Percentiles rank a stretch among this genome's conserved stretches.
phyloP scores from a whole-genome alignment of 1,139 yeast species.

The Suhomyces wounanorum region DNA sequence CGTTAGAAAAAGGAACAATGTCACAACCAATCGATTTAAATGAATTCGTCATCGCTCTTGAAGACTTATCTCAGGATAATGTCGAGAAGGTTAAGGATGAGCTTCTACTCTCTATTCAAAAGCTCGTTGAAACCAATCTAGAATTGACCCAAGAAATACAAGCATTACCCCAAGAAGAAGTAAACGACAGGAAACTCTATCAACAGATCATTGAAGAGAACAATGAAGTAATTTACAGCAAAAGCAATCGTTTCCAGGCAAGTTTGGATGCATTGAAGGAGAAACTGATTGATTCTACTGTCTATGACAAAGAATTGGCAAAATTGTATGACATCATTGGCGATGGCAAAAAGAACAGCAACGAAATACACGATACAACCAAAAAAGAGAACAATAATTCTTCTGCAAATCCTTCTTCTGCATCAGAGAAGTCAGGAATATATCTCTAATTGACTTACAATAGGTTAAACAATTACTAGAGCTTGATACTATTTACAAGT shows the following conservation, averaged over 20 bases:
- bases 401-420: not conserved
- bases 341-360: conserved; percentile 13
- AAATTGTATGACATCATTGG: conserved; percentile 1
- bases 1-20: not conserved
- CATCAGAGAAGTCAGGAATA: not conserved
- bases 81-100: conserved; percentile 27
- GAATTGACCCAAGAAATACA: conserved; percentile 31
- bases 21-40: conserved; percentile 30
- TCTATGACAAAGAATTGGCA: not conserved
- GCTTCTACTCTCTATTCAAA: conserved; percentile 28
- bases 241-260: not conserved
- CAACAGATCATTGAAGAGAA: conserved; percentile 38
- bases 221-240: conserved; percentile 25
- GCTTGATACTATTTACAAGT: conserved; percentile 14
- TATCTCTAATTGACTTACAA: not conserved
- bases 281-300: conserved; percentile 7
- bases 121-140: conserved; percentile 36
- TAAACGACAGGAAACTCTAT: conserved; percentile 5
- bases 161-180: conserved; percentile 12
- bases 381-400: not conserved
- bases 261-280: conserved; percentile 5
- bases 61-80: conserved; percentile 38
- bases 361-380: not conserved
- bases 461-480: not conserved
- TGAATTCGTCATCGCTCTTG: conserved; percentile 33